Conservation (phyloP, 805 yeast species). For the Pichia kluyveri region DNA sequence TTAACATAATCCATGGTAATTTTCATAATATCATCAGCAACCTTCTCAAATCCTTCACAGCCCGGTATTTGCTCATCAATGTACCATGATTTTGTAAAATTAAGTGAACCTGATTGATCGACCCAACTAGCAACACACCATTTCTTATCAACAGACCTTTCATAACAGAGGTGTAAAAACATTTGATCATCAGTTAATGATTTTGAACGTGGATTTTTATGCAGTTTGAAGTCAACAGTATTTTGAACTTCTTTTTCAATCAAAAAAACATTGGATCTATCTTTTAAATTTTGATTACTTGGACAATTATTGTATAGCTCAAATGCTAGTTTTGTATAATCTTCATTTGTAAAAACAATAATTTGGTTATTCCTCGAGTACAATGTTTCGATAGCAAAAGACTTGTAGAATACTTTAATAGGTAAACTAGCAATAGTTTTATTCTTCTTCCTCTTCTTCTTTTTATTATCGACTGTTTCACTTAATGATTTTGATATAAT, state of each 20-base stretch:
- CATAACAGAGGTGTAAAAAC: constrained; percentile 78
- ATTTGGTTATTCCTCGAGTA: constrained; percentile 25
- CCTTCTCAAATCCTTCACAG: constrained; percentile 35
- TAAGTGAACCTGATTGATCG: constrained; percentile 61
- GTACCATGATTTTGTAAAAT: constrained; percentile 59
- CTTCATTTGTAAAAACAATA: constrained; percentile 25
- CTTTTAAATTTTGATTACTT: constrained; percentile 17
- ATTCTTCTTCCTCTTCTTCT: constrained; percentile 16
- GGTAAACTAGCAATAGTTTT: constrained; percentile 9
- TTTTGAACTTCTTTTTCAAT: constrained; percentile 35
- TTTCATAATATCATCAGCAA: constrained; percentile 61
- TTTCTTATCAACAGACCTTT: constrained; percentile 66
- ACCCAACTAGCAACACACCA: constrained; percentile 91
- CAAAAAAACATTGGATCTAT: constrained; percentile 27
- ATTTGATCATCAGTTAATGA: constrained; percentile 54
- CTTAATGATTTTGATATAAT: constrained; percentile 16
- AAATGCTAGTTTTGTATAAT: constrained; percentile 37
- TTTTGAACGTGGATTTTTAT: constrained; percentile 28
- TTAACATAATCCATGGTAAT: constrained; percentile 39
- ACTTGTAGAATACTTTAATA: constrained; percentile 25
- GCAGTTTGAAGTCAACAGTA: constrained; percentile 34
- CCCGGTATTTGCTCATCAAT: constrained; percentile 22
- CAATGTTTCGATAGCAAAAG: constrained; percentile 32
- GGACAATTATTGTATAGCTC: constrained; percentile 54
- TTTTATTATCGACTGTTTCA: constrained; percentile 18